These are phyloP conservation scores for Colletotrichum tanaceti DNA, from an alignment of 2,329 filamentous ascomycete genomes.

Conservation along the genomic window DNA sequence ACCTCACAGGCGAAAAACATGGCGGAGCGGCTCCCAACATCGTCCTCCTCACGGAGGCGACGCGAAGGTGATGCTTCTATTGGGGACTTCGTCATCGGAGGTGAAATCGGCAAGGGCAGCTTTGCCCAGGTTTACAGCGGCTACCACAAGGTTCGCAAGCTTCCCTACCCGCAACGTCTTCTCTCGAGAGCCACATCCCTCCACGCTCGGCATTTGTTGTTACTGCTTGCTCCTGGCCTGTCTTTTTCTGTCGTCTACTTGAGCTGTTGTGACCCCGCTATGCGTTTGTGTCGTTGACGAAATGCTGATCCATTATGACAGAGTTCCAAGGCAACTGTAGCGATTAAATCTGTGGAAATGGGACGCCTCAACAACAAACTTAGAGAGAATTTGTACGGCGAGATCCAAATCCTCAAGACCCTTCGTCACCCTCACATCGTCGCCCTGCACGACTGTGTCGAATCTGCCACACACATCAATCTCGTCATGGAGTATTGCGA, in stretches of 20 bases:
- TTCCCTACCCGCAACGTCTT: constrained; percentile 41
- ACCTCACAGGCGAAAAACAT: constrained; percentile 50
- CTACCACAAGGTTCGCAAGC: constrained; percentile 77
- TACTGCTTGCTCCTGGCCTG: background rate
- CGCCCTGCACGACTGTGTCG: constrained; percentile 92
- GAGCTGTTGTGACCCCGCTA: constrained; percentile 9
- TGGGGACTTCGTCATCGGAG: constrained; percentile 83
- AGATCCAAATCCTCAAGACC: constrained; percentile 94
- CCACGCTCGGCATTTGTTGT: constrained; percentile 5
- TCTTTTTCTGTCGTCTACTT: background rate
- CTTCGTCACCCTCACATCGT: constrained; percentile 97
- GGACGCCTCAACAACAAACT: constrained; percentile 93
- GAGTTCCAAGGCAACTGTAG: constrained; percentile 84
- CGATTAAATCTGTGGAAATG: constrained; percentile 96
- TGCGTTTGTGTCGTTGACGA: background rate
- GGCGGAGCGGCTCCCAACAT: constrained; percentile 53
- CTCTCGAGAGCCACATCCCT: constrained; percentile 10
- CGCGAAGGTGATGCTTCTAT: constrained; percentile 52
- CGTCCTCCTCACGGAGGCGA: constrained; percentile 50
- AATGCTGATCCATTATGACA: constrained; percentile 50
- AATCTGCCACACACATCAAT: constrained; percentile 89
- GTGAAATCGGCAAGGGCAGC: constrained; percentile 96
- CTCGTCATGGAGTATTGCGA: constrained; percentile 99
- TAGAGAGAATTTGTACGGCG: constrained; percentile 93
- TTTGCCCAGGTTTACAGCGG: constrained; percentile 96